These are phyloP conservation scores for Chaetomidium leptoderma DNA, from an alignment of 495 filamentous ascomycete species.

Conservation along the genomic window DNA sequence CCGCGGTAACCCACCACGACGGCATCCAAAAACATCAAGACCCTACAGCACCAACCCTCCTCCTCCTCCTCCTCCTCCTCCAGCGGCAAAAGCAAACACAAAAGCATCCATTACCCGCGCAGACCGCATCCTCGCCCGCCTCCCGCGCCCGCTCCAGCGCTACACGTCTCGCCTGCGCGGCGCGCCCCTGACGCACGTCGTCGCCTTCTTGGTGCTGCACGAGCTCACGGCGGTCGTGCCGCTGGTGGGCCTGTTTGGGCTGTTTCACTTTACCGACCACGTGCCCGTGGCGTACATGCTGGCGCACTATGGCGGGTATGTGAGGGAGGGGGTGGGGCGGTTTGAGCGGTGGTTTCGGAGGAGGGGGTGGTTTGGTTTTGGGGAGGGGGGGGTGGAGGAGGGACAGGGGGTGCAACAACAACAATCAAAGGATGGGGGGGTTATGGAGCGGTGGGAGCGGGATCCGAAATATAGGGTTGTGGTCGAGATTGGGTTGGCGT, in stretches of 20 bases:
- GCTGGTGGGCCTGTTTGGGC: conserved; percentile 64
- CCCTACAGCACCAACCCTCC: neutral
- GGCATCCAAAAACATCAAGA: neutral
- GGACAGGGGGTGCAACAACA: too few species aligned
- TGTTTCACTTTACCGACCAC: conserved; percentile 71
- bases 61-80: neutral
- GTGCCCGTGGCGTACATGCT: conserved; percentile 50
- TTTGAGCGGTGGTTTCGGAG: conserved; percentile 43
- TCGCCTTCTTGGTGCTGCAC: conserved; percentile 84
- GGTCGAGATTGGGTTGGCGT: conserved; percentile 76
- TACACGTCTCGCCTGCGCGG: conserved; percentile 64
- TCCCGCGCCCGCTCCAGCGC: conserved; percentile 53
- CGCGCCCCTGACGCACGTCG: conserved; percentile 77
- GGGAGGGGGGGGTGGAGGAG: conserved; percentile 16
- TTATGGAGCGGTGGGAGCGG: conserved; percentile 27
- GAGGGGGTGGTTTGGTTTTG: conserved; percentile 49
- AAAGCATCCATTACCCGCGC: conserved; percentile 31
- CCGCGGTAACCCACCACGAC: neutral
- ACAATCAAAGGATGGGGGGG: conserved; percentile 6
- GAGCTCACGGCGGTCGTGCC: conserved; percentile 85
- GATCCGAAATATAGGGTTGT: conserved; percentile 52
- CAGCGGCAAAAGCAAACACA: neutral
- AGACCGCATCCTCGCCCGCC: conserved; percentile 55
- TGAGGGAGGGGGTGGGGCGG: conserved; percentile 43
- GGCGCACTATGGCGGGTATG: conserved; percentile 37